These are phyloP conservation scores for Avena eriantha DNA, from an alignment of 176 grass and related monocot genomes.

Conservation along the genomic window DNA sequence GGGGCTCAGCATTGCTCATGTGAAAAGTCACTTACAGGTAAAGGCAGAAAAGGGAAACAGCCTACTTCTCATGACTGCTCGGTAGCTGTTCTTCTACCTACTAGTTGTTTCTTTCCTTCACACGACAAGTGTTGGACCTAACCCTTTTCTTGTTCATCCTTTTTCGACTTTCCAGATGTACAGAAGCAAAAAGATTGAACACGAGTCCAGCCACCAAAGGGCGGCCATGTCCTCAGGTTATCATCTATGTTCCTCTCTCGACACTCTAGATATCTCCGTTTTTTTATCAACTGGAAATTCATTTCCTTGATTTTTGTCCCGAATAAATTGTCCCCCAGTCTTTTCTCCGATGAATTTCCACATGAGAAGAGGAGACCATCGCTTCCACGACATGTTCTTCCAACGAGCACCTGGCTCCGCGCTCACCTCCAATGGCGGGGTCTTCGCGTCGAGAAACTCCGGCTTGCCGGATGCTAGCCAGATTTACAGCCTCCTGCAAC, in stretches of 20 bases:
- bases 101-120: conserved; percentile 36
- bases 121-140: conserved; percentile 41
- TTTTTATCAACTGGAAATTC: background rate
- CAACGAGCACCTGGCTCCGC: conserved; percentile 50
- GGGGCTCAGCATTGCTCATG: conserved; percentile 99
- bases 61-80: conserved; percentile 52
- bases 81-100: conserved; percentile 33
- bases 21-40: conserved; percentile 99
- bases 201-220: conserved; percentile 74
- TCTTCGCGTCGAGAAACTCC: conserved; percentile 50
- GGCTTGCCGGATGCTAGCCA: conserved; percentile 44
- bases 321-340: conserved; percentile 52
- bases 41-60: conserved; percentile 43
- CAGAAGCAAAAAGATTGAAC: conserved; percentile 92
- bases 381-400: conserved; percentile 77
- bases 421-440: conserved; percentile 43
- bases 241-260: background rate
- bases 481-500: conserved; percentile 58
- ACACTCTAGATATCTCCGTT: conserved; percentile 14
- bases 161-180: conserved; percentile 84
- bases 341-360: conserved; percentile 88
- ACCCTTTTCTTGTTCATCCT: conserved; percentile 38
- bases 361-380: conserved; percentile 73
- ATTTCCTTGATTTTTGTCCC: conserved; percentile 19
- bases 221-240: conserved; percentile 55